Base-by-base conservation (phyloP, 139 green algal genomes). In the Coelastrella sp. region DNA sequence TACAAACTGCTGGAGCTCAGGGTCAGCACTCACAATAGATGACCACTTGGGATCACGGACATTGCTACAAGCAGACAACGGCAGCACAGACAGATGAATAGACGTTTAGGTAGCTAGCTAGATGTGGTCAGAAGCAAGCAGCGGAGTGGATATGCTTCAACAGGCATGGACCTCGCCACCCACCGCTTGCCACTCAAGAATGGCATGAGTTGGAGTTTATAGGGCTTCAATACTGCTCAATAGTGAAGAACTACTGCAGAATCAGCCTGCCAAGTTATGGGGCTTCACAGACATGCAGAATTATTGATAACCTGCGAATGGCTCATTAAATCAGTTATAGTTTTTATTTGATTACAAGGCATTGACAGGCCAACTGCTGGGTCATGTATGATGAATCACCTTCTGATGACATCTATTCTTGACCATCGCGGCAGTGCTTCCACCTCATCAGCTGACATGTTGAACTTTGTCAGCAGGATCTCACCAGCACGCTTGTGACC, bases 251-350 rank as follows among this genome's bases (percentile, higher is more conserved):
- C 32, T 47, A 47, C 32, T 2, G 32, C 32, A 47, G 32, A 47
- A 0, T 47, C 32, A 47, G 32, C 32, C 32, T 47, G 32, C 32
- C 32, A 47, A 47, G 32, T 47, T 47, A 47, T 47, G 32, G 32
- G 32, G 32, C 32, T 47, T 47, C 32, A 47, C 32, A 47, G 32
- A 47, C 32, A 47, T 47, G 32, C 32, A 47, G 32, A 47, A 47
- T 47, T 47, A 47, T 47, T 47, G 32, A 47, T 47, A 47, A 47
- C n/a, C 97, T 99, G 97, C 97, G 97, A 99, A 99, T 99, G 97
- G 97, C 97, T 99, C 97, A 99, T 99, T 99, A 99, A 98, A 99
- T 99, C 97, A 99, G 97, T 99, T 98, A 99, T 99, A 99, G 96
- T 99, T 99, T 99, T n/a, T 68, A 68, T 68, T 68, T 68, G 61